phyloP scores from a whole-genome alignment of 2,329 filamentous ascomycete genomes.

The Aspergillus pseudonomiae region DNA sequence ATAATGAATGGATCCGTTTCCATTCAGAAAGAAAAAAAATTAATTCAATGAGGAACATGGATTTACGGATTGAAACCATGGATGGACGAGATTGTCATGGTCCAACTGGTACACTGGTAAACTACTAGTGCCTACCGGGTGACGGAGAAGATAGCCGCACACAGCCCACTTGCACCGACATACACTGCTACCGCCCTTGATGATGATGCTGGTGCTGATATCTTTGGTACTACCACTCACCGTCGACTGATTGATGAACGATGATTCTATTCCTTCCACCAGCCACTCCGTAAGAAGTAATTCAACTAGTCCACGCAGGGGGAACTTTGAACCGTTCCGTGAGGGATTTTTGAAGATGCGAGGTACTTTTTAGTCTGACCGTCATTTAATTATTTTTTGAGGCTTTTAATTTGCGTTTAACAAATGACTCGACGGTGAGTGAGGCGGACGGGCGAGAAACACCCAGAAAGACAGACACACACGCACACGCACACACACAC shows the following conservation, averaged over 20 bases:
- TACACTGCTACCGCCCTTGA: not conserved
- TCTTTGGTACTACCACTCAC: not conserved
- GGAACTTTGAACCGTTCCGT: not conserved
- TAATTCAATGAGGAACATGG: too few species aligned
- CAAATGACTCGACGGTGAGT: not conserved
- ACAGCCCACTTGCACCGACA: not conserved
- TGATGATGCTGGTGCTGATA: not conserved
- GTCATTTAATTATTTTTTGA: not conserved
- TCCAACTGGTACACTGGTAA: too few species aligned
- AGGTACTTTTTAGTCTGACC: conserved; percentile 1
- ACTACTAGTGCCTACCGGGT: not conserved
- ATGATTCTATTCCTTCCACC: not conserved
- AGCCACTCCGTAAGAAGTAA: not conserved
- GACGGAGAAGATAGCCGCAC: not conserved
- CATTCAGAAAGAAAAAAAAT: too few species aligned
- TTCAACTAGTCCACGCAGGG: not conserved
- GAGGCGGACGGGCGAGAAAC: not conserved
- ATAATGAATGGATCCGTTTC: not conserved
- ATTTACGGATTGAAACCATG: too few species aligned
- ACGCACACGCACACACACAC: not conserved
- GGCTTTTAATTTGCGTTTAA: not conserved
- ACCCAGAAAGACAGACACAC: not conserved
- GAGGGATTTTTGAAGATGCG: not conserved
- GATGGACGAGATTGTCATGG: too few species aligned
- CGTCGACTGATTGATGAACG: not conserved